Base-by-base conservation (phyloP, 163 green algal species). In the Chlorella variabilis region DNA sequence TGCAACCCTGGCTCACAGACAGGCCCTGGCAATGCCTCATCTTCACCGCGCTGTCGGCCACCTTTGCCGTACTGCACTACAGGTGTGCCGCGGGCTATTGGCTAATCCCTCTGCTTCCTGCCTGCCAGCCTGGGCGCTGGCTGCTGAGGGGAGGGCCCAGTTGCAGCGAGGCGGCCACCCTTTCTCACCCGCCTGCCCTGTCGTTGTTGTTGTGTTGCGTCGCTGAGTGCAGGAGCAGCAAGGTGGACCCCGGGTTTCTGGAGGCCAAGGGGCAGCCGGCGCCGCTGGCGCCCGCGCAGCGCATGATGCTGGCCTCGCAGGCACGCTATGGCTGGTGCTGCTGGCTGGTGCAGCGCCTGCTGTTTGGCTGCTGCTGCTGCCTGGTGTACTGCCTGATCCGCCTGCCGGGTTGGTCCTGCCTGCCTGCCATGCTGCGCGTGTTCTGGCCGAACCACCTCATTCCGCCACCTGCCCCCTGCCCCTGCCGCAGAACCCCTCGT, bases 401-500 rank as follows among this genome's bases (percentile, higher is more conserved):
- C n/a, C n/a, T n/a, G n/a, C n/a, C n/a, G n/a, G n/a, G n/a, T n/a
- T n/a, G n/a, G n/a, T n/a, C 45, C 15, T 54, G 45, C 31, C 17
- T n/a, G 56, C 78, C 76, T 71, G 45, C 38, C 41, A 6, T 34
- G 68, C 67, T 41, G 45, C 45, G 45, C 58, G 27, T 38, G 4
- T 34, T 4, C 31, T 11, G 65, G 36, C 38, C 36, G 21, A 62
- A 42, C 45, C 15, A 54, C 15, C 45, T 15, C 15, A 15, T 11
- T 54, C 29, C 25, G 23, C 21, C 21, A 71, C 13, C 36, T 29
- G 66, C 39, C 25, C 48, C 61, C 27, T 78, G 56, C 27, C 67
- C 51, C n/a, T n/a, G 8, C 74, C 29, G 20, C 45, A 69, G 45
- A 82, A 84, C 81, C 85, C 85, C 4, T 58, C 58, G 18, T 78